A percentile compares a stretch with the other conserved stretches of the same genome.
Evolutionary conservation across 768 basidiomycete species (phyloP).

Genomic region (Piloderma croceum): DNA sequence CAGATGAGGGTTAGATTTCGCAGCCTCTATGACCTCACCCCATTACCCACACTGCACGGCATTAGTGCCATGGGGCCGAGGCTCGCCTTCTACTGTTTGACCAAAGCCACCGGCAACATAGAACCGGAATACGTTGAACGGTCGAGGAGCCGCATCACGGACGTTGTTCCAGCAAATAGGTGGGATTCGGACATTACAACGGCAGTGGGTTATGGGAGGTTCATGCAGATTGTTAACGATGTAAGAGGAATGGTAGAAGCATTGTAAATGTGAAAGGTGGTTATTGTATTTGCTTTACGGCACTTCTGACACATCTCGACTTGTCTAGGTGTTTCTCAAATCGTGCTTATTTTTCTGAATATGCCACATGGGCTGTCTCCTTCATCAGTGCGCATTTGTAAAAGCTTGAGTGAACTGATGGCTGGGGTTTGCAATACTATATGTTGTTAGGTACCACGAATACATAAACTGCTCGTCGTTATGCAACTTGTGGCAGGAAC

Average conservation of each 20-base stretch:
- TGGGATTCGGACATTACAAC: conserved; percentile 12
- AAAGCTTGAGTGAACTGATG: too few species aligned
- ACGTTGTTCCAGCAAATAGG: conserved; percentile 8
- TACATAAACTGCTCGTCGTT: too few species aligned
- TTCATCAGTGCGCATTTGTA: too few species aligned
- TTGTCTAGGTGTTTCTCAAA: too few species aligned
- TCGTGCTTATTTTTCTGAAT: too few species aligned
- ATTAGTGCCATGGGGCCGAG: conserved; percentile 12
- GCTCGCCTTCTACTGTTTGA: conserved; percentile 9
- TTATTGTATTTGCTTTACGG: too few species aligned
- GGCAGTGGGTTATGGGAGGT: conserved; percentile 10
- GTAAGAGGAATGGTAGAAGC: conserved; percentile 11
- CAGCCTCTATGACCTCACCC: conserved; percentile 7
- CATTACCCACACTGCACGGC: conserved; percentile 8
- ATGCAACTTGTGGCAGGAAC: too few species aligned
- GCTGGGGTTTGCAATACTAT: too few species aligned
- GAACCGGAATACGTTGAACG: conserved; percentile 2
- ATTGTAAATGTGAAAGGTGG: conserved; percentile 7
- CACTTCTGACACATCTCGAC: too few species aligned
- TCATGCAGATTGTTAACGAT: conserved; percentile 10
- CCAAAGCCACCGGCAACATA: conserved; percentile 7
- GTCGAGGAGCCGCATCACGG: conserved; percentile 4
- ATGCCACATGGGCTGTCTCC: too few species aligned
- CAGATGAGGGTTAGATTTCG: conserved; percentile 10
- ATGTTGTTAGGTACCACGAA: too few species aligned